Evolutionary conservation across 345 rosid species (phyloP).

Genomic region (Sisymbrium irio): DNA sequence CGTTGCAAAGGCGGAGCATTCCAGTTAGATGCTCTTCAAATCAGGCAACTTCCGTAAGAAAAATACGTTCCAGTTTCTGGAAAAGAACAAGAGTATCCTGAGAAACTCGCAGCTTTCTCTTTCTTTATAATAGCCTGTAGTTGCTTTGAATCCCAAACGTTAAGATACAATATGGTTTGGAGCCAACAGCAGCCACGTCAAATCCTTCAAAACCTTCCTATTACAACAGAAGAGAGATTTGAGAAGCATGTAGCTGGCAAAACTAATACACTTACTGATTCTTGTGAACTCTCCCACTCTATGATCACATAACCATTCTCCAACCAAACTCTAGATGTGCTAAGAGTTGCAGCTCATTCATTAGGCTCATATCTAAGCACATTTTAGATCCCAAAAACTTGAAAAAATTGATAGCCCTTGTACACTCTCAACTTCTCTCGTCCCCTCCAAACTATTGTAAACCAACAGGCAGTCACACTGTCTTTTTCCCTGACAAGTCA

Average conservation of each 20-base stretch:
- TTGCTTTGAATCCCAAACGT: background rate
- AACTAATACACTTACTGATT: background rate
- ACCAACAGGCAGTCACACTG: background rate
- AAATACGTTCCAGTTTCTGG: slow-evolving; percentile 1
- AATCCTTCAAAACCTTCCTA: background rate
- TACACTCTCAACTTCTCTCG: background rate
- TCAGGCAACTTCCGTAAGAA: background rate
- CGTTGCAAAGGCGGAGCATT: slow-evolving; percentile 1
- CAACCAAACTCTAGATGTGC: background rate
- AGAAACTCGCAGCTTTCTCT: background rate
- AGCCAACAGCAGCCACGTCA: slow-evolving; percentile 27
- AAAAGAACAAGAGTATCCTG: background rate
- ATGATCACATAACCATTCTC: background rate
- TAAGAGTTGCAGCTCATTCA: background rate
- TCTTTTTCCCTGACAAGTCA: background rate
- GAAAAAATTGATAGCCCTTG: background rate
- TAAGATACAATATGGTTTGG: background rate
- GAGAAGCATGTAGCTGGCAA: background rate
- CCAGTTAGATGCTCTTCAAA: slow-evolving; percentile 23
- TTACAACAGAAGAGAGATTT: background rate
- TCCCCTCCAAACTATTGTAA: background rate
- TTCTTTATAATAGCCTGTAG: slow-evolving; percentile 19
- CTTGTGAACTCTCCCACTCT: background rate
- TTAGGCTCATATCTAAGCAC: background rate
- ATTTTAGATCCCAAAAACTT: background rate